Evolutionary conservation across 352 stramenopile genomes (phyloP).

Genomic region (Aphanomyces stellatus): DNA sequence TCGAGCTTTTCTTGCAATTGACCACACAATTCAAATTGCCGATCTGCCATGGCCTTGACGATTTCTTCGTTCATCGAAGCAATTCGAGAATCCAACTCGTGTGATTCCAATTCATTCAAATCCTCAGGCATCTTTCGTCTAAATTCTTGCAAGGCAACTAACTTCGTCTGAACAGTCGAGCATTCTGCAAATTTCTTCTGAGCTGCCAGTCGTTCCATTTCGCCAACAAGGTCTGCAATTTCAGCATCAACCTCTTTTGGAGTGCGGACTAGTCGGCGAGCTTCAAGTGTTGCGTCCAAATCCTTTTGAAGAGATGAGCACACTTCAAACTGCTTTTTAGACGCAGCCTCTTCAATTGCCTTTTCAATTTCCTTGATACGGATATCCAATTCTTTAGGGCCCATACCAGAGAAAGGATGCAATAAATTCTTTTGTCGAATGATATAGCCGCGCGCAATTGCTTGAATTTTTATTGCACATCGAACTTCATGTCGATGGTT

Average conservation of each 20-base stretch:
- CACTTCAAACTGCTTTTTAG: slow-evolving; percentile 79
- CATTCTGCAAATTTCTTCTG: slow-evolving; percentile 78
- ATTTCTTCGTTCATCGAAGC: slow-evolving; percentile 53
- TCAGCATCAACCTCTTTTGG: slow-evolving; percentile 78
- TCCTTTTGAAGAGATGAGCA: slow-evolving; percentile 80
- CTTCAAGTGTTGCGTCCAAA: slow-evolving; percentile 69
- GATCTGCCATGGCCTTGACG: slow-evolving; percentile 60
- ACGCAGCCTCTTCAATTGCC: slow-evolving; percentile 65
- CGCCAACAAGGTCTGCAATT: slow-evolving; percentile 60
- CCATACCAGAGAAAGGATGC: slow-evolving; percentile 64
- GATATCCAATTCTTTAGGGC: slow-evolving; percentile 65
- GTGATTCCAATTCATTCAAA: slow-evolving; percentile 73
- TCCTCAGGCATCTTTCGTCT: slow-evolving; percentile 74
- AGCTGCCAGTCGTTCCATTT: slow-evolving; percentile 65
- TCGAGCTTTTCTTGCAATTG: slow-evolving; percentile 66
- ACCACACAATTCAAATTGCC: slow-evolving; percentile 72
- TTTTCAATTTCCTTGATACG: slow-evolving; percentile 70
- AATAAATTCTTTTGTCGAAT: slow-evolving; percentile 68
- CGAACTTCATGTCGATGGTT: slow-evolving; percentile 43
- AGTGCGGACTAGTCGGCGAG: slow-evolving; percentile 76
- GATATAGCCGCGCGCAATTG: slow-evolving; percentile 57
- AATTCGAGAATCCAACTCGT: slow-evolving; percentile 78
- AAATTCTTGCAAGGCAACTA: slow-evolving; percentile 69
- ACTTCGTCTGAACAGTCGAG: slow-evolving; percentile 68
- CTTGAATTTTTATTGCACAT: slow-evolving; percentile 63